Conservation (phyloP, 768 basidiomycete genomes). For the Pholiota microspora region DNA sequence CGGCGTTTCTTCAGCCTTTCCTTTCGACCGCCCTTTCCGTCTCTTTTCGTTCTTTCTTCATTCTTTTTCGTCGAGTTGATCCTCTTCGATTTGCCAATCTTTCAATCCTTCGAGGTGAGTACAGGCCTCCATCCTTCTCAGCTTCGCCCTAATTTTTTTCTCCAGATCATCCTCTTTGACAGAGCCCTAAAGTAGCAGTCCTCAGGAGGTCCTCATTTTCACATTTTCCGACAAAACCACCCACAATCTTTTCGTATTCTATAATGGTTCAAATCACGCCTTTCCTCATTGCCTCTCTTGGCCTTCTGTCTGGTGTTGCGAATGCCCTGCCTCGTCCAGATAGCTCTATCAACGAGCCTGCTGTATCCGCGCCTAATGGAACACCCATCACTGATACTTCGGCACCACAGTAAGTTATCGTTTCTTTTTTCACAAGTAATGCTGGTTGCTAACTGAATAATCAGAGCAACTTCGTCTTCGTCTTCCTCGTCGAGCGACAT, state of each 20-base stretch:
- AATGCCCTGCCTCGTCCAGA: constrained; percentile 47
- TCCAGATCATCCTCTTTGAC: constrained; percentile 69
- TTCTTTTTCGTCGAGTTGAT: constrained; percentile 64
- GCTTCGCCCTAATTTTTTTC: constrained; percentile 5
- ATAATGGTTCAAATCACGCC: constrained; percentile 64
- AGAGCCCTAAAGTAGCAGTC: constrained; percentile 54
- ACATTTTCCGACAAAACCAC: constrained; percentile 32
- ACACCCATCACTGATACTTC: constrained; percentile 39
- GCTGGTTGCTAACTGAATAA: not conserved
- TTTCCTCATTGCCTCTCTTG: constrained; percentile 47
- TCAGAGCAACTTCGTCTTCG: not conserved
- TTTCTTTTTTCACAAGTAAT: not conserved
- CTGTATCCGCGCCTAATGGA: constrained; percentile 48
- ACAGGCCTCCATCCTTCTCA: not conserved
- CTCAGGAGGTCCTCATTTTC: constrained; percentile 52
- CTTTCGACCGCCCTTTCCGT: constrained; percentile 31
- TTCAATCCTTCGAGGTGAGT: constrained; percentile 54
- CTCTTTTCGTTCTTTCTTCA: constrained; percentile 38
- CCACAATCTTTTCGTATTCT: constrained; percentile 42
- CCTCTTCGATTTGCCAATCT: constrained; percentile 54
- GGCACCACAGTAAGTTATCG: constrained; percentile 31
- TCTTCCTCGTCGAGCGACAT: not conserved
- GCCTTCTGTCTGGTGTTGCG: constrained; percentile 50
- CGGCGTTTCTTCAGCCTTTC: constrained; percentile 28
- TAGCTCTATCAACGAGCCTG: constrained; percentile 34